Conservation (phyloP, 352 stramenopile species). For the Phytophthora fragariae region DNA sequence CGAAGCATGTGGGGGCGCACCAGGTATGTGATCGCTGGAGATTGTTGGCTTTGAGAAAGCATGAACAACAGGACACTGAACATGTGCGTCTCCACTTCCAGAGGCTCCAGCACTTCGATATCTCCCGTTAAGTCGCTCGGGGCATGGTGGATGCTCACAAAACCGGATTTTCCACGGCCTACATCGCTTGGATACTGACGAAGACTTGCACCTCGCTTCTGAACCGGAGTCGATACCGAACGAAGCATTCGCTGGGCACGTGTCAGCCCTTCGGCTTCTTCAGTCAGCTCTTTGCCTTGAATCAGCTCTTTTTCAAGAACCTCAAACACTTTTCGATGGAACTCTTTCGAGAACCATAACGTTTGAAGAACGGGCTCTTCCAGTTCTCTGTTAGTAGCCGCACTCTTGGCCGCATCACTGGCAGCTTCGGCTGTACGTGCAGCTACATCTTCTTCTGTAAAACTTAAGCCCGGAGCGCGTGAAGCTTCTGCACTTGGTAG, state of each 20-base stretch:
- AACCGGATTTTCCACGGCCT: conserved; percentile 46
- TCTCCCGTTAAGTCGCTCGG: conserved; percentile 46
- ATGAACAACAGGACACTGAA: conserved; percentile 82
- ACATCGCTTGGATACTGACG: conserved; percentile 56
- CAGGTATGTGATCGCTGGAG: conserved; percentile 66
- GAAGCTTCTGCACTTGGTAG: conserved; percentile 11
- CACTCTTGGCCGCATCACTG: conserved; percentile 81
- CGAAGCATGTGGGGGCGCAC: conserved; percentile 67
- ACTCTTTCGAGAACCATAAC: conserved; percentile 89
- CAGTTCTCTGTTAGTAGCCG: conserved; percentile 73
- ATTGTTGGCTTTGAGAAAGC: conserved; percentile 77
- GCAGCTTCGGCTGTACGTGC: conserved; percentile 73
- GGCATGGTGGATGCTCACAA: conserved; percentile 44
- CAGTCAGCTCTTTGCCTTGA: conserved; percentile 69
- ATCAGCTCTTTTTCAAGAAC: conserved; percentile 84
- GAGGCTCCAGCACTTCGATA: conserved; percentile 66
- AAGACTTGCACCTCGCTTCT: conserved; percentile 61
- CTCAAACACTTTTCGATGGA: conserved; percentile 89
- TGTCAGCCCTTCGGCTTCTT: conserved; percentile 79
- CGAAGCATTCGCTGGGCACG: conserved; percentile 84
- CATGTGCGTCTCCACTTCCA: conserved; percentile 82
- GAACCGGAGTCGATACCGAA: conserved; percentile 80
- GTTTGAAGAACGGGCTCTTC: conserved; percentile 81
- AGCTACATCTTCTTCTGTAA: conserved; percentile 63
- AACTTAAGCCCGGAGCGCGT: conserved; percentile 37